Evolutionary conservation across 2,329 filamentous ascomycete genomes (phyloP), one percentile per base, ranked within the genome.

Genomic region (Arthrobotrys megalospora): DNA sequence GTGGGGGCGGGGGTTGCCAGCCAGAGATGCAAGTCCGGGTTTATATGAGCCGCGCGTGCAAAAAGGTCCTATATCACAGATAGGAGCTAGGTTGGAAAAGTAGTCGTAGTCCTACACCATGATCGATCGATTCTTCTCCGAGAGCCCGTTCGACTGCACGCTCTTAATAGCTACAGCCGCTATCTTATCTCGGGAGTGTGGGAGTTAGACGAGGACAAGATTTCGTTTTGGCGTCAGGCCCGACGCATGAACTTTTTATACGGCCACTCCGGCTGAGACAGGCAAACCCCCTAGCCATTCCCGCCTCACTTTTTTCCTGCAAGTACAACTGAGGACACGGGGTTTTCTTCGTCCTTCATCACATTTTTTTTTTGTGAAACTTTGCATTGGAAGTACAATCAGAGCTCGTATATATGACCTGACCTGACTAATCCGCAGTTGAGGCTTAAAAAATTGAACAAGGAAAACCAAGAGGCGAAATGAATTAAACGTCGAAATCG

Each of bases 141-240:
- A 41, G 16, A 14, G 11, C 53, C 41, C 7, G 45, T 43, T 38
- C 52, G 28, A 55, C 32, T 19, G 52, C 52, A 16, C 11, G 52
- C 36, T 28, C 55, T 60, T 60, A 60, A 60, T 60, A 60, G 2
- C 11, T 16, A 36, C 34, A 43, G 19, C 55, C 55, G 53, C 53
- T 60, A 60, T 60, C 55, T 60, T 60, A 60, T 60, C 55, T 60
- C 55, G 55, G 55, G n/a, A 60, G 55, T 60, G 55, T 60, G 55
- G 55, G 34, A 43, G 36, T 60, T 60, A 60, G 36, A 43, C 55
- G 36, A 60, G 55, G 55, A 36, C 16, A 60, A 19, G 55, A 60
- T 41, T 60, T 43, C 36, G 34, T 60, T 60, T 60, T 58, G 52
- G 52, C 52, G 34, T 58, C 55, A 60, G 55, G 55, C 55, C 55